Conservation (phyloP, 164 flowering plant genomes). For the Umbilicus rupestris region DNA sequence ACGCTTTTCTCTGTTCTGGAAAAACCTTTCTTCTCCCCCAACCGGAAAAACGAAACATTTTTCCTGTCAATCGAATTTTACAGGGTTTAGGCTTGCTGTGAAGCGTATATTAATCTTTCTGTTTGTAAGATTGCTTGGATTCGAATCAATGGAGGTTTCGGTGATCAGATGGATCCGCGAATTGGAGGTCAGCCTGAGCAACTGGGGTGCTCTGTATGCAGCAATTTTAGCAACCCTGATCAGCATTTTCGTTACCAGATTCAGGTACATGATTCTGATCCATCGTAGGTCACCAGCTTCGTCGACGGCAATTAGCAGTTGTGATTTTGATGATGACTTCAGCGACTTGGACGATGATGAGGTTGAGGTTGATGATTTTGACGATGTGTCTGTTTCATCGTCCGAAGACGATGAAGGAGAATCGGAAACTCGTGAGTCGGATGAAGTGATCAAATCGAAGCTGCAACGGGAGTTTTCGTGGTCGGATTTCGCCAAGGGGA, state of each 20-base stretch:
- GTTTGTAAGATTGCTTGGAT: too few species aligned
- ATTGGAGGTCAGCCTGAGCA: constrained; percentile 38
- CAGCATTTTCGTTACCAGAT: constrained; percentile 15
- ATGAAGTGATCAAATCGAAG: constrained; percentile 11
- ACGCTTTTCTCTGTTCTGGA: neutral
- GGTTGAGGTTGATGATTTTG: constrained; percentile 27
- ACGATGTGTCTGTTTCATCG: constrained; percentile 14
- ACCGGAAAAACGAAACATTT: neutral
- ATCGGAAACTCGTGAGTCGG: constrained; percentile 15
- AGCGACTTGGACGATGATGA: constrained; percentile 17
- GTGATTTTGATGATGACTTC: constrained; percentile 16
- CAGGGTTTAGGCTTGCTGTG: too few species aligned
- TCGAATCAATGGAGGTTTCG: constrained; percentile 40
- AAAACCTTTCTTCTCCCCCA: neutral
- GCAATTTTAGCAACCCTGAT: constrained; percentile 26
- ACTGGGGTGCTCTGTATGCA: constrained; percentile 32
- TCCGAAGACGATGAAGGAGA: neutral
- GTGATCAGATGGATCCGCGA: constrained; percentile 35
- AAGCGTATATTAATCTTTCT: too few species aligned
- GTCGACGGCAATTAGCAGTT: constrained; percentile 13
- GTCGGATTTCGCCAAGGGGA: constrained; percentile 39
- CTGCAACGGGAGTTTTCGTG: constrained; percentile 29
- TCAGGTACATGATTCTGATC: constrained; percentile 22
- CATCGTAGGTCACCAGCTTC: constrained; percentile 11
- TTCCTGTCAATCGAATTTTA: too few species aligned